Base-by-base conservation (phyloP, 768 basidiomycete genomes). In the Roridomyces roridus region DNA sequence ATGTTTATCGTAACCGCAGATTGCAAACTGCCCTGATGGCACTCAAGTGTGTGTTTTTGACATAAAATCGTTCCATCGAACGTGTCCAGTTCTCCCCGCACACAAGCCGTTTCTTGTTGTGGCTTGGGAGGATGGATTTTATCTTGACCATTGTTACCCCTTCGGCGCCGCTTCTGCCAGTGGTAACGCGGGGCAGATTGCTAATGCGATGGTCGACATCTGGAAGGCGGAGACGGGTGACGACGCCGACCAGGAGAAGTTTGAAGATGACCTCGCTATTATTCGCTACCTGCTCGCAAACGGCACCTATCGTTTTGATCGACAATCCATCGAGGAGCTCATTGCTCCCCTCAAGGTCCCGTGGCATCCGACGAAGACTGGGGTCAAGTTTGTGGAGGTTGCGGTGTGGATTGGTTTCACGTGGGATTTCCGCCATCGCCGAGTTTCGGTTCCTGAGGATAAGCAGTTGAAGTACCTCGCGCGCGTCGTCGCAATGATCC, bases 321-420 rank as follows among this genome's bases (percentile, higher is more conserved):
- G 54, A 10, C 36, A 44, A 17, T 39, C 23, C 18, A 47, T 51
- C 20, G 51, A 65, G 24, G 31, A 8, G 1, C 36, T 37, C 11
- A 63, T 68, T n/a, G 49, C 41, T 6, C 41, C 40, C 0, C 61
- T 73, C 10, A 44, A 60, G 5, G 25, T 70, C 7, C 70, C 68
- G 0, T 72, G 70, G 69, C 68, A 69, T 34, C 48, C 59, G 7
- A 46, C 20, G 6, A 47, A 54, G n/a, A 67, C 68, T 28, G 59
- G 54, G 14, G 35, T 59, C 5, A 59, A 61, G 3, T 74, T 69
- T 46, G 24, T 15, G 5, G 17, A 45, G 39, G 36, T 20, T 0
- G 57, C 64, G 20, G 37, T 36, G 0, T 75, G 70, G 41, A 26
- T 69, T 17, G 71, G 72, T 10, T 71, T 73, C 49, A 31, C 47